Base-by-base conservation (phyloP, 2,329 filamentous ascomycete genomes). In the Aspergillus bombycis region DNA sequence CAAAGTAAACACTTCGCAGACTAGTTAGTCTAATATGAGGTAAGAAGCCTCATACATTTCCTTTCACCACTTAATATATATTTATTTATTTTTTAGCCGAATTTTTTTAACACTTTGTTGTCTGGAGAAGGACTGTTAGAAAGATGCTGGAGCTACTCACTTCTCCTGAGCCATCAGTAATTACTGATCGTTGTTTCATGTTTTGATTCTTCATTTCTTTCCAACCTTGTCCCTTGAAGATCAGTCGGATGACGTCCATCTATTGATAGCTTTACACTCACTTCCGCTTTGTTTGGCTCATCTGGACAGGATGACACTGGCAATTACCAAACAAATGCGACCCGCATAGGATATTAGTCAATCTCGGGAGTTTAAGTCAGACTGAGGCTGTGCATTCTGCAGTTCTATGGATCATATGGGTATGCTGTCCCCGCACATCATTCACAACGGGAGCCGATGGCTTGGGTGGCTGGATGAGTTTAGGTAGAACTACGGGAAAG, bases 331-430 rank as follows among this genome's bases (percentile, higher is more conserved):
- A 57, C 32, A 53, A 23, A 45, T 23, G 6, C 41, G 41, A 63
- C 30, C 43, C 38, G 52, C 21, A 50, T 12, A 19, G 30, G n/a
- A 36, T 59, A 61, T 65, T 64, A 61, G 60, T 62, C 46, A 62
- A 57, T 57, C 57, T 55, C 46, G 45, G 56, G 61, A 34, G 43
- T 65, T 63, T 61, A 67, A 67, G 66, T 65, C 65, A 59, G 61
- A 67, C 56, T 72, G 73, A 75, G 73, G 73, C 73, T 75, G 73
- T 75, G 73, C 73, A 70, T 23, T 55, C 54, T 62, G n/a, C 63
- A 66, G 45, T 60, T 41, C 56, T 54, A 34, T 55, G 26, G 32
- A 58, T 41, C 36, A 60, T 54, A 54, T 55, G 58, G 58, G 19
- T 21, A 52, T 52, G 28, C 48, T 52, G 32, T 53, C 68, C 70